These are phyloP conservation scores for Boletus bicolor DNA, from an alignment of 768 basidiomycete species.

Conservation along the genomic window DNA sequence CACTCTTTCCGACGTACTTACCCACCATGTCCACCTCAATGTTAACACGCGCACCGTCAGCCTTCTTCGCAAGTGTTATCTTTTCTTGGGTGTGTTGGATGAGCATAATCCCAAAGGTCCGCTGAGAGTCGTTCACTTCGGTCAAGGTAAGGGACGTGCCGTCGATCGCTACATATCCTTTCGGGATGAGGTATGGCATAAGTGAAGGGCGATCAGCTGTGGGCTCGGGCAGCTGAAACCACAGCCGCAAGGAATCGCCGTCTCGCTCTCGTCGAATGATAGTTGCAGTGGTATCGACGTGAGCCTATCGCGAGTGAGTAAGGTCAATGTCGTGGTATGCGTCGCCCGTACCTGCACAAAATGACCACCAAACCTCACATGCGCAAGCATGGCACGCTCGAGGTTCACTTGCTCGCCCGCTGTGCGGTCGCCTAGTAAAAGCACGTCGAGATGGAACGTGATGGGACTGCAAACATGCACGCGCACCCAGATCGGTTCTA, in stretches of 20 bases:
- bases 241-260: conserved; percentile 84
- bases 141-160: conserved; percentile 93
- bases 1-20: conserved; percentile 87
- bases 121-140: conserved; percentile 56
- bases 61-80: conserved; percentile 76
- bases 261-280: conserved; percentile 64
- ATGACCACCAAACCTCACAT: conserved; percentile 93
- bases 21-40: conserved; percentile 95
- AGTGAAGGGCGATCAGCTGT: conserved; percentile 59
- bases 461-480: background rate
- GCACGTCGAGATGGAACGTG: conserved; percentile 4
- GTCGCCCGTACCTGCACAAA: conserved; percentile 80
- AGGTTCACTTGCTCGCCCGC: conserved; percentile 84
- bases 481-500: conserved; percentile 82
- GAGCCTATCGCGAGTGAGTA: conserved; percentile 54
- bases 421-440: conserved; percentile 62
- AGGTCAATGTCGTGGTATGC: background rate
- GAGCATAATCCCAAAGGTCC: conserved; percentile 87
- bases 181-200: conserved; percentile 81
- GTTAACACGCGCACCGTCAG: conserved; percentile 79
- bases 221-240: conserved; percentile 69
- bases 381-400: conserved; percentile 92
- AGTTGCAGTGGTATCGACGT: conserved; percentile 87
- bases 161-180: conserved; percentile 94
- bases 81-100: conserved; percentile 91